Conservation (phyloP, 2,329 filamentous ascomycete genomes). For the Sphaerulina populicola region DNA sequence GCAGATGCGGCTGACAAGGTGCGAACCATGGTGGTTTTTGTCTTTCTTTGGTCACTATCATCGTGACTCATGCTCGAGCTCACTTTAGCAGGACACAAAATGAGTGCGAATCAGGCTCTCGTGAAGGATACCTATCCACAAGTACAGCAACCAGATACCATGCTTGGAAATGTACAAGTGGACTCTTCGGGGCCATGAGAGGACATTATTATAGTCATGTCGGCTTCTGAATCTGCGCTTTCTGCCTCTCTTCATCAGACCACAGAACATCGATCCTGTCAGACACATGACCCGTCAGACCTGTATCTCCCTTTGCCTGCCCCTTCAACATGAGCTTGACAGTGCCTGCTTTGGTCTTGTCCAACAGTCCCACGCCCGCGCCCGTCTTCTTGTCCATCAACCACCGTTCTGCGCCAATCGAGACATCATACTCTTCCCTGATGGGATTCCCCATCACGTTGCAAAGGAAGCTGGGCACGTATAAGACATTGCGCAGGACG, state of each 20-base stretch:
- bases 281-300: conserved; percentile 1
- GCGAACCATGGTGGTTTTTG: too few relatives aligned
- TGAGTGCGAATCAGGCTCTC: too few relatives aligned
- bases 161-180: too few relatives aligned
- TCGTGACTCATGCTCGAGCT: too few relatives aligned
- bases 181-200: too few relatives aligned
- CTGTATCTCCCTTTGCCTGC: conserved; percentile 10
- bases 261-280: conserved; percentile 9
- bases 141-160: too few relatives aligned
- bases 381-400: conserved; percentile 14
- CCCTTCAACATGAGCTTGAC: conserved; percentile 10
- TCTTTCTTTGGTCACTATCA: too few relatives aligned
- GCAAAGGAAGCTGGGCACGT: conserved; percentile 12
- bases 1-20: too few relatives aligned
- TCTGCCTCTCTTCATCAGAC: conserved; percentile 13
- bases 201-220: too few relatives aligned
- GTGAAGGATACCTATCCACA: too few relatives aligned
- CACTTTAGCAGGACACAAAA: too few relatives aligned
- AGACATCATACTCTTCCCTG: conserved; percentile 14
- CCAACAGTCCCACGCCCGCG: conserved; percentile 13
- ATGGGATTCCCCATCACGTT: conserved; percentile 15
- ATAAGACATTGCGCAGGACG: conserved; percentile 12
- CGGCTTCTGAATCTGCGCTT: not conserved
- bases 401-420: conserved; percentile 15
- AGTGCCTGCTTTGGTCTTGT: conserved; percentile 10